Conservation (phyloP, 2,329 filamentous ascomycete species). For the Neurospora crassa region DNA sequence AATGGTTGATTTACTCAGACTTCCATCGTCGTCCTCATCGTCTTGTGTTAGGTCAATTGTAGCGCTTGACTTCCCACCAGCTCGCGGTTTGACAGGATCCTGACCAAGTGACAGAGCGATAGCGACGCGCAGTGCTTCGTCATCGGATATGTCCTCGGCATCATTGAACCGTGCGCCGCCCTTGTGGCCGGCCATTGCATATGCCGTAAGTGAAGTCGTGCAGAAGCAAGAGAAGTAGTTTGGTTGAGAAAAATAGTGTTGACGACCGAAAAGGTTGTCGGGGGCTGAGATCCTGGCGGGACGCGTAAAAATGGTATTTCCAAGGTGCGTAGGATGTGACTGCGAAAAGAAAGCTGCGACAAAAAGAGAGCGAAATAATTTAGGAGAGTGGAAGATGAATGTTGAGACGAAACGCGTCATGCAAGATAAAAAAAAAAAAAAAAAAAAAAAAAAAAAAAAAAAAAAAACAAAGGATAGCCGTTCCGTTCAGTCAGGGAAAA, state of each 20-base stretch:
- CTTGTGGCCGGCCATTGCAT: constrained; percentile 16
- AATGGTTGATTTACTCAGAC: background rate
- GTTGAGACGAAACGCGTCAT: background rate
- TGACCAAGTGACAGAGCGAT: constrained; percentile 47
- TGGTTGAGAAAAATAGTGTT: background rate
- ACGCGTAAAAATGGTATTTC: background rate
- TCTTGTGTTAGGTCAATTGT: constrained; percentile 17
- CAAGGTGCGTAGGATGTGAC: background rate
- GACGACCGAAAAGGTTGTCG: background rate
- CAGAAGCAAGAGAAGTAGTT: background rate
- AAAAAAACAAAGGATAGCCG: too few species aligned
- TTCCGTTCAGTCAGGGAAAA: background rate
- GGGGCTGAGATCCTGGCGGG: background rate
- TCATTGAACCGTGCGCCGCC: constrained; percentile 21
- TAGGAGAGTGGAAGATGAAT: background rate
- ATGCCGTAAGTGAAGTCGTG: background rate
- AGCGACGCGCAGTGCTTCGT: constrained; percentile 50
- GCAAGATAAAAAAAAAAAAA: too few species aligned
- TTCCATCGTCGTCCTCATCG: constrained; percentile 10
- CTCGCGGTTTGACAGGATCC: constrained; percentile 7
- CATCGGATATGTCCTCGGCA: constrained; percentile 33
- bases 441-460: background rate
- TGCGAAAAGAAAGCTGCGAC: background rate
- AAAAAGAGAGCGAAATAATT: background rate
- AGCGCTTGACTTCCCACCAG: background rate